Evolutionary conservation across 768 basidiomycete species (phyloP), one percentile per base, ranked within the genome.

Genomic region (Cystobasidium onofrii): DNA sequence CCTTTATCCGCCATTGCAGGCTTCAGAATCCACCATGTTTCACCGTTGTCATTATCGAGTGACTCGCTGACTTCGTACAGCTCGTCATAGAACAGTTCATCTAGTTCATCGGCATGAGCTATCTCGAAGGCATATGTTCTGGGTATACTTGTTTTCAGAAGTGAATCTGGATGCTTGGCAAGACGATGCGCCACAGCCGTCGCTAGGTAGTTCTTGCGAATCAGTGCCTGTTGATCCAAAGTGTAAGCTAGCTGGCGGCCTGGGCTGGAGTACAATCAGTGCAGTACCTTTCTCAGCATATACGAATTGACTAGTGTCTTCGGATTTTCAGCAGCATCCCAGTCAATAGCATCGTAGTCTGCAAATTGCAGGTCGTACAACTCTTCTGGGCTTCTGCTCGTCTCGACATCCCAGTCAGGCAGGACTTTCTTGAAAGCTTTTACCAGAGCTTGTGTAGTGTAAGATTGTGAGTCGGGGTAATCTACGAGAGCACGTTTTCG

Each of bases 1-100:
- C 93, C 96, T 63, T 92, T 86, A 83, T 98, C 94, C 0, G 93
- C 89, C 90, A 99, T 95, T 20, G 92, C 91, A 57, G 96, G 94
- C 82, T 99, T 99, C 64, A 99, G 82, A 75, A 99, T 95, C 86
- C 89, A 98, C 95, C 95, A 97, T 63, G 77, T 83, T 50, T 9
- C 76, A 69, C 0, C 75, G 74, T 25, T 20, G 10, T 25, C 80
- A 80, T 33, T 66, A 79, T 36, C 85, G 34, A 96, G 84, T 23
- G 84, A 83, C 55, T 85, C 81, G 6, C 86, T 87, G 17, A 98
- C 85, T 63, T 96, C 93, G 85, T 88, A 97, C 39, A 97, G 85
- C 73, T 99, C 96, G 81, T 98, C 95, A 34, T 86, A 81, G 86
- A 93, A 90, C 82, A 92, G 83, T 81, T 97, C 96, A 74, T 96